Percentiles rank a stretch among this genome's conserved stretches.
Evolutionary conservation across 1,284 basidiomycete species (phyloP).

Genomic region (Rhodofomes roseus): DNA sequence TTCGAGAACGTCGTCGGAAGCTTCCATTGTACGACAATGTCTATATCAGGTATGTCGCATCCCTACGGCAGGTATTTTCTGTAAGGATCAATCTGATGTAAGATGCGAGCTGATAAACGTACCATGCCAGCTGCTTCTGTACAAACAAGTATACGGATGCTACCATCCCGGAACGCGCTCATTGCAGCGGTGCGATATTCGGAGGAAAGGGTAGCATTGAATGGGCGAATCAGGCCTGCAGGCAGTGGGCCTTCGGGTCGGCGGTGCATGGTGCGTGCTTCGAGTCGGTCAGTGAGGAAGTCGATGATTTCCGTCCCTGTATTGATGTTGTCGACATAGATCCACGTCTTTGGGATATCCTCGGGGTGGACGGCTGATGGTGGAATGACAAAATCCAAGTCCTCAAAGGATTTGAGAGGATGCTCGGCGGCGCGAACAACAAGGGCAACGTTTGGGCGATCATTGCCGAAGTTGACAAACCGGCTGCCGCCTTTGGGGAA

Average conservation of each 20-base stretch:
- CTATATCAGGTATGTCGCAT: constrained; percentile 22
- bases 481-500: constrained; percentile 11
- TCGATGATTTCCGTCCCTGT: constrained; percentile 18
- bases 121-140: constrained; percentile 30
- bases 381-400: constrained; percentile 36
- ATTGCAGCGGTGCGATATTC: constrained; percentile 15
- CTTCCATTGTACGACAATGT: constrained; percentile 24
- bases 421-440: constrained; percentile 35
- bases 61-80: constrained; percentile 11
- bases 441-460: constrained; percentile 34
- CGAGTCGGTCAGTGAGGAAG: constrained; percentile 6
- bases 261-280: neutral
- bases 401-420: constrained; percentile 31
- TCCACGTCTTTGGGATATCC: constrained; percentile 18
- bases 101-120: no score
- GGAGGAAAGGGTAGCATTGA: constrained; percentile 16
- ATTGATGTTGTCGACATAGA: constrained; percentile 20
- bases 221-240: constrained; percentile 12
- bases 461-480: constrained; percentile 30
- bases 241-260: no score
- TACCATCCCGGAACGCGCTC: constrained; percentile 11
- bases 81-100: neutral
- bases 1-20: constrained; percentile 18
- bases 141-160: constrained; percentile 18
- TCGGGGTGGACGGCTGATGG: neutral